Conservation (phyloP, 805 yeast genomes). For the Yarrowia keelungensis region DNA sequence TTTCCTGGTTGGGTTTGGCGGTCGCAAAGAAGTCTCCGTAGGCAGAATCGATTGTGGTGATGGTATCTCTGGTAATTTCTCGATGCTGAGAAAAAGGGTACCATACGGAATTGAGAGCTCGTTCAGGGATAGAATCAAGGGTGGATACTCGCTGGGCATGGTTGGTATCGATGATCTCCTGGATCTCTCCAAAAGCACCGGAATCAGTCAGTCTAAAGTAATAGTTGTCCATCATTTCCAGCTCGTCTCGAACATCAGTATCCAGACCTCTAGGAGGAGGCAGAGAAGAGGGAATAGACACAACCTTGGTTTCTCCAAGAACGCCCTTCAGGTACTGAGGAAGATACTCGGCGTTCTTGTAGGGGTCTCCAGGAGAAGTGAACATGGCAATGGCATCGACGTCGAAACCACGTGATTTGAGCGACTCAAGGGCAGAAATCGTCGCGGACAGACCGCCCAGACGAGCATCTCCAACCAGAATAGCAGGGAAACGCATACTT, state of each 20-base stretch:
- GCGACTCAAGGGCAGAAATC: constrained; percentile 43
- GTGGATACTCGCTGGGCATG: constrained; percentile 38
- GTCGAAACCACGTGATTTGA: constrained; percentile 43
- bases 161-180: constrained; percentile 29
- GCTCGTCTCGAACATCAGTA: constrained; percentile 35
- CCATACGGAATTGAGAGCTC: constrained; percentile 43
- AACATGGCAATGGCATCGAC: constrained; percentile 41
- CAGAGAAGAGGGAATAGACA: constrained; percentile 23
- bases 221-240: constrained; percentile 40
- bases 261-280: constrained; percentile 40
- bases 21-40: constrained; percentile 43
- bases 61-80: constrained; percentile 40
- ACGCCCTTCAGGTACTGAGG: constrained; percentile 40
- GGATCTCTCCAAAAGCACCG: constrained; percentile 10
- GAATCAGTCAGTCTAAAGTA: constrained; percentile 32
- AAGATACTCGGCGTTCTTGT: constrained; percentile 41
- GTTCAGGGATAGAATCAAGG: constrained; percentile 40
- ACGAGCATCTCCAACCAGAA: constrained; percentile 43
- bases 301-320: constrained; percentile 36
- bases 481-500: constrained; percentile 42
- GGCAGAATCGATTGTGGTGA: constrained; percentile 46
- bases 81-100: constrained; percentile 46
- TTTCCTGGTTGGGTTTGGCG: not conserved
- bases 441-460: constrained; percentile 45
- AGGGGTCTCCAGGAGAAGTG: constrained; percentile 37